Evolutionary conservation across 2,329 filamentous ascomycete genomes (phyloP).

Genomic region (Diaporthe vaccinii): DNA sequence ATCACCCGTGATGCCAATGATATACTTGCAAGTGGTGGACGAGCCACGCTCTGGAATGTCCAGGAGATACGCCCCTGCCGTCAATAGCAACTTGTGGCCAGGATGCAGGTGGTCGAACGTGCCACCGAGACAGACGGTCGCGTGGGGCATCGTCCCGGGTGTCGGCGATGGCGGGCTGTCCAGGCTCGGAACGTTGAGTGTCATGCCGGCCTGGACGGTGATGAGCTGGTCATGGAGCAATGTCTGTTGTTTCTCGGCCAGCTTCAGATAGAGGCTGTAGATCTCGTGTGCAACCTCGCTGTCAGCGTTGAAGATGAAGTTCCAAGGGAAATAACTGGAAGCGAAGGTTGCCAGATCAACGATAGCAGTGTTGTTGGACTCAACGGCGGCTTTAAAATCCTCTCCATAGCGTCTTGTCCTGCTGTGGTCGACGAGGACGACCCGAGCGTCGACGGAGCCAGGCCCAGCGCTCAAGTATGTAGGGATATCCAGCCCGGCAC

Average conservation of each 20-base stretch:
- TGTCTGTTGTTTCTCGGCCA: slow-evolving; percentile 61
- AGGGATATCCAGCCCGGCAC: slow-evolving; percentile 71
- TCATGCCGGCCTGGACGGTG: slow-evolving; percentile 66
- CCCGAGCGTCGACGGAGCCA: slow-evolving; percentile 80
- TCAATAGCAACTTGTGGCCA: slow-evolving; percentile 95
- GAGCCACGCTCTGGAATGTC: slow-evolving; percentile 61
- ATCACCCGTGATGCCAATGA: slow-evolving; percentile 91
- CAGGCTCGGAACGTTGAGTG: slow-evolving; percentile 53
- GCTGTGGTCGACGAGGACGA: slow-evolving; percentile 79
- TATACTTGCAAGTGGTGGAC: slow-evolving; percentile 68
- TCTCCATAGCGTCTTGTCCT: slow-evolving; percentile 49
- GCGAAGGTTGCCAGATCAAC: slow-evolving; percentile 67
- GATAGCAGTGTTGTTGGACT: slow-evolving; percentile 61
- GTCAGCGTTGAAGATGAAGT: slow-evolving; percentile 74
- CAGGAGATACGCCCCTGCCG: slow-evolving; percentile 83
- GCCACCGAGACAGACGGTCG: slow-evolving; percentile 84
- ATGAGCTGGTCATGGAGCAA: slow-evolving; percentile 65
- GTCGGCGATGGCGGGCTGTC: slow-evolving; percentile 41
- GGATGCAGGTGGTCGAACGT: slow-evolving; percentile 97
- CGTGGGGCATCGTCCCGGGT: slow-evolving; percentile 57
- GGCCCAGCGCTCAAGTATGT: slow-evolving; percentile 71
- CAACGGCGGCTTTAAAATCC: slow-evolving; percentile 54
- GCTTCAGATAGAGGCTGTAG: slow-evolving; percentile 61
- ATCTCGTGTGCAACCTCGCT: slow-evolving; percentile 74
- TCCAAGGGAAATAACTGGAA: slow-evolving; percentile 71